phyloP scores from a whole-genome alignment of 352 stramenopile species.

The Blastocystis sp. region DNA sequence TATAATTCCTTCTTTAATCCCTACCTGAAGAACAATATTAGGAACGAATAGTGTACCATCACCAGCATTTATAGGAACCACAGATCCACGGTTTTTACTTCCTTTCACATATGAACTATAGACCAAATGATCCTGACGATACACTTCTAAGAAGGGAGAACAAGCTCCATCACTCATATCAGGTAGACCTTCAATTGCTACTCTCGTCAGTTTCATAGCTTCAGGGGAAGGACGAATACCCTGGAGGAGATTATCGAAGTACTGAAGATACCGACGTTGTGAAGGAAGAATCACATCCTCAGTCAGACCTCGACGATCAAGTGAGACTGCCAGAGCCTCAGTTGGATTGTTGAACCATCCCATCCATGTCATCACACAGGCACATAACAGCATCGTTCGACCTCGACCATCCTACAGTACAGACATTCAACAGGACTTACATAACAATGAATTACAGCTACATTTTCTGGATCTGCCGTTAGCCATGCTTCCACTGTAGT shows the following conservation, averaged over 20 bases:
- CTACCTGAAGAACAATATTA: background rate
- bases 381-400: slow-evolving; percentile 56
- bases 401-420: slow-evolving; percentile 25
- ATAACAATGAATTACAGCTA: slow-evolving; percentile 50
- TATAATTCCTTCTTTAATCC: background rate
- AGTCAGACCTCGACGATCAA: background rate
- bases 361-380: slow-evolving; percentile 54
- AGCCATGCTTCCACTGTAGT: slow-evolving; percentile 42
- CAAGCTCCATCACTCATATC: slow-evolving; percentile 3
- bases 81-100: background rate
- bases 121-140: background rate
- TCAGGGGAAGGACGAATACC: slow-evolving; percentile 1
- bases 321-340: slow-evolving; percentile 31
- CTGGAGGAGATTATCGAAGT: slow-evolving; percentile 56
- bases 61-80: background rate
- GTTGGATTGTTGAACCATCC: slow-evolving; percentile 37
- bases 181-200: background rate
- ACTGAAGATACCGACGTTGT: slow-evolving; percentile 38
- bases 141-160: slow-evolving; percentile 28
- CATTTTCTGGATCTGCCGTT: background rate
- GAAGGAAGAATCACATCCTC: slow-evolving; percentile 44
- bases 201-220: background rate
- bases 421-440: slow-evolving; percentile 2
- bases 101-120: background rate
- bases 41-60: background rate